Conservation (phyloP, 2,329 filamentous ascomycete species). For the Thielaviopsis ethacetica region DNA sequence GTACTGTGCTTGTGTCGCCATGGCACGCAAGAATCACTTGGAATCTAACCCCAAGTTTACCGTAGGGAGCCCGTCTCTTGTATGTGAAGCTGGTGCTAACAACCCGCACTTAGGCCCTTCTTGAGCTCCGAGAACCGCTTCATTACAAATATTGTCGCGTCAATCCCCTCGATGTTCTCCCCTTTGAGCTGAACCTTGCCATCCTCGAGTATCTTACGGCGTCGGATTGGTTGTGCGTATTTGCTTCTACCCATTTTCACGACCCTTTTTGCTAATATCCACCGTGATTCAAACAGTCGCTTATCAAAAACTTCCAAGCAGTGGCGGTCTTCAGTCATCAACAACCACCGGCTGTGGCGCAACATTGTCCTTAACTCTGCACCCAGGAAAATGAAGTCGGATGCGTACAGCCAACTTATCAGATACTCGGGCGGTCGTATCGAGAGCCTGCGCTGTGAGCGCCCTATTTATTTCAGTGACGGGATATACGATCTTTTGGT, state of each 20-base stretch:
- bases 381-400: background rate
- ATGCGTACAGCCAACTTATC: background rate
- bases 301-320: background rate
- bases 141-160: background rate
- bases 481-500: background rate
- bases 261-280: too few species aligned
- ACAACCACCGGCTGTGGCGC: background rate
- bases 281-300: background rate
- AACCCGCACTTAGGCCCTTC: slow-evolving; percentile 7
- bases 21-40: slow-evolving; percentile 17
- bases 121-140: slow-evolving; percentile 3
- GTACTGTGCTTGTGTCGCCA: slow-evolving; percentile 24
- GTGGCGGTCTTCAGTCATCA: background rate
- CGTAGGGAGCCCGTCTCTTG: background rate
- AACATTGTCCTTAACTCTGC: background rate
- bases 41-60: background rate
- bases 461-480: background rate
- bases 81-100: background rate
- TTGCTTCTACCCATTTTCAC: too few species aligned
- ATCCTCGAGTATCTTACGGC: slow-evolving; percentile 3
- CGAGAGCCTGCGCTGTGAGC: background rate
- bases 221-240: slow-evolving; percentile 3
- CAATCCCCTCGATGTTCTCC: slow-evolving; percentile 5
- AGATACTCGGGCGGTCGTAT: background rate
- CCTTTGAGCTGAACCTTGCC: slow-evolving; percentile 6